A percentile compares a stretch with the other conserved stretches of the same genome.
Evolutionary conservation across 352 stramenopile genomes (phyloP).

Genomic region (Phytopythium kandeliae): DNA sequence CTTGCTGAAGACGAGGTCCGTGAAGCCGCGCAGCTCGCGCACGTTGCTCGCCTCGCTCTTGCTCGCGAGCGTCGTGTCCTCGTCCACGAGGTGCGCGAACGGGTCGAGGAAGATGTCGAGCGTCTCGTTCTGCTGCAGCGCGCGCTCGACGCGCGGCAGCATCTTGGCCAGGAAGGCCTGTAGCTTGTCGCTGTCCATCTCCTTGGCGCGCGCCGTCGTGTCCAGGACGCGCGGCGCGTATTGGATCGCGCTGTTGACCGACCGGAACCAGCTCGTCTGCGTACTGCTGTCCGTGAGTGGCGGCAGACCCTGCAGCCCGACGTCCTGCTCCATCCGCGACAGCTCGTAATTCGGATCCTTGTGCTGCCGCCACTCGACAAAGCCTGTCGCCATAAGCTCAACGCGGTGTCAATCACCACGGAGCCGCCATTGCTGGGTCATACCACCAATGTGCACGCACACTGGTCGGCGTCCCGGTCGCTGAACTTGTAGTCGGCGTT

Average conservation of each 20-base stretch:
- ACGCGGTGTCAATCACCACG: no score
- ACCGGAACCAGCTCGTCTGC: slow-evolving; percentile 82
- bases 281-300: slow-evolving; percentile 63
- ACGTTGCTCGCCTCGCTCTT: slow-evolving; percentile 87
- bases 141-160: slow-evolving; percentile 65
- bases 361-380: slow-evolving; percentile 83
- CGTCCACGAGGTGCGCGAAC: slow-evolving; percentile 64
- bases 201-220: not conserved
- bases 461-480: slow-evolving; percentile 72
- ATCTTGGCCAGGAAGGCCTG: slow-evolving; percentile 61
- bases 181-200: slow-evolving; percentile 69
- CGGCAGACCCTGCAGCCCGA: slow-evolving; percentile 66
- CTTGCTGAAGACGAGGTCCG: slow-evolving; percentile 92
- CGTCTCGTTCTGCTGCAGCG: slow-evolving; percentile 82
- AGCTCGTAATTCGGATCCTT: slow-evolving; percentile 84
- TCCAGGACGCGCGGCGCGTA: slow-evolving; percentile 38
- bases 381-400: slow-evolving; percentile 24
- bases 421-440: no score
- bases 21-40: slow-evolving; percentile 91
- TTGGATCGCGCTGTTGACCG: slow-evolving; percentile 75
- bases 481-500: slow-evolving; percentile 85
- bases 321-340: slow-evolving; percentile 66
- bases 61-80: slow-evolving; percentile 50
- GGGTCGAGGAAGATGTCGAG: slow-evolving; percentile 82
- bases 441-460: slow-evolving; percentile 16